Percentiles rank a stretch among this genome's conserved stretches.
Conservation (phyloP, 768 basidiomycete species). For the Termitomyces sp. region DNA sequence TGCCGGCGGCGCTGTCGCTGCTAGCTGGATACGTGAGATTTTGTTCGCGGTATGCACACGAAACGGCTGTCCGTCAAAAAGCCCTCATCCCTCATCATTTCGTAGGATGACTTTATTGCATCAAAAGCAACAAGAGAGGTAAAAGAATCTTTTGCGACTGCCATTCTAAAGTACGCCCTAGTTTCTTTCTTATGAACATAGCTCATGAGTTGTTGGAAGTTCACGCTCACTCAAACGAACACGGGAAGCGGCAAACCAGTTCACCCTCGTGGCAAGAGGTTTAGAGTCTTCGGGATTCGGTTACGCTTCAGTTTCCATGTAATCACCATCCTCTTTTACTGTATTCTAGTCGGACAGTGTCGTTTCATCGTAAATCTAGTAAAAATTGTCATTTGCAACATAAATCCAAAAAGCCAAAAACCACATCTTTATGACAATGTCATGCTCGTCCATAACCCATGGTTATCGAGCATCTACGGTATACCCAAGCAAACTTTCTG, state of each 20-base stretch:
- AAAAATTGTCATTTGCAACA: background rate
- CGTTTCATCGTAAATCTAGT: background rate
- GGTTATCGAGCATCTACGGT: background rate
- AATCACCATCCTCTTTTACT: background rate
- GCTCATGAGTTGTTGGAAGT: conserved; percentile 25
- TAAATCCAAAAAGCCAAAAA: no score
- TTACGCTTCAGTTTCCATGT: conserved; percentile 64
- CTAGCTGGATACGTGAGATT: conserved; percentile 69
- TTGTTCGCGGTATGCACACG: conserved; percentile 49
- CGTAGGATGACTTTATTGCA: conserved; percentile 65
- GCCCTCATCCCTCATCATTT: background rate
- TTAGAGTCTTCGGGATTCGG: conserved; percentile 84
- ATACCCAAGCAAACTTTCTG: background rate
- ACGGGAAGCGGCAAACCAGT: conserved; percentile 82
- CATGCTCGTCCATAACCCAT: background rate
- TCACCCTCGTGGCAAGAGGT: conserved; percentile 79
- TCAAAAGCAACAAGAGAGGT: conserved; percentile 69
- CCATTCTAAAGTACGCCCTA: conserved; percentile 52
- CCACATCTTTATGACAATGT: background rate
- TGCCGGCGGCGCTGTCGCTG: conserved; percentile 24
- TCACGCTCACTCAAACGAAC: conserved; percentile 69
- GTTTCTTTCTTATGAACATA: background rate
- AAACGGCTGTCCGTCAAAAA: no score
- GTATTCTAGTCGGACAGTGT: background rate
- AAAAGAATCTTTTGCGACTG: conserved; percentile 74